phyloP scores from a whole-genome alignment of 768 basidiomycete species.

The Leccinum uliginosum region DNA sequence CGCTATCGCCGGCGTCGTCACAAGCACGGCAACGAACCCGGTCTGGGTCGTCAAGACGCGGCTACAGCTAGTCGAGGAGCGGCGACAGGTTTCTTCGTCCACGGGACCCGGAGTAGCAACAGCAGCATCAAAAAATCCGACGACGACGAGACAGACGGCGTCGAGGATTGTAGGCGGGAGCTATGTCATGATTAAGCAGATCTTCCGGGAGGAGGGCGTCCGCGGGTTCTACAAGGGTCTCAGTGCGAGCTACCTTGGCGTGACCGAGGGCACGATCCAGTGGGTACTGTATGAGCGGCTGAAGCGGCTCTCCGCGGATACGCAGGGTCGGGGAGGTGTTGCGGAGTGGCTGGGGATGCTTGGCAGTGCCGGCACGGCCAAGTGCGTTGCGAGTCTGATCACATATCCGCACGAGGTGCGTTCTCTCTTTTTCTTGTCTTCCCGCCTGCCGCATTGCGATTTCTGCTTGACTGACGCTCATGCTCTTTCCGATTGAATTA shows the following conservation, averaged over 20 bases:
- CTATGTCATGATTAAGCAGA: slow-evolving; percentile 61
- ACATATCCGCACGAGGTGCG: slow-evolving; percentile 97
- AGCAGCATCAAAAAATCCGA: not conserved
- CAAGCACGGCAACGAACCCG: slow-evolving; percentile 91
- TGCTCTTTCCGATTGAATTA: not conserved
- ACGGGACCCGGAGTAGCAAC: not conserved
- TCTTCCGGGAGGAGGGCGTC: slow-evolving; percentile 77
- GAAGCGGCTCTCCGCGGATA: slow-evolving; percentile 58
- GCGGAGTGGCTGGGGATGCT: slow-evolving; percentile 79
- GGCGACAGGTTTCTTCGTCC: slow-evolving; percentile 10
- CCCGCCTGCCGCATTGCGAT: not conserved
- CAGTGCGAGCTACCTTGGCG: slow-evolving; percentile 91
- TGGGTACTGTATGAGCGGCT: slow-evolving; percentile 96
- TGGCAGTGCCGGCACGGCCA: slow-evolving; percentile 88
- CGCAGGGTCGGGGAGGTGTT: slow-evolving; percentile 53
- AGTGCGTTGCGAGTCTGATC: slow-evolving; percentile 88
- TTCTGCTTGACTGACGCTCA: not conserved
- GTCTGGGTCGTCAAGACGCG: slow-evolving; percentile 99
- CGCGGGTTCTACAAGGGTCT: slow-evolving; percentile 93
- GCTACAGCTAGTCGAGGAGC: slow-evolving; percentile 62
- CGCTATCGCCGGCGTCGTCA: slow-evolving; percentile 79
- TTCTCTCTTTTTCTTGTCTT: not conserved
- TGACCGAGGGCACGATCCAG: slow-evolving; percentile 94
- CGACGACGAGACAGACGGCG: slow-evolving; percentile 6
- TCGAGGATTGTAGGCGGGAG: slow-evolving; percentile 47